Evolutionary conservation across 2,329 filamentous ascomycete genomes (phyloP).

Genomic region (Venturia nashicola): DNA sequence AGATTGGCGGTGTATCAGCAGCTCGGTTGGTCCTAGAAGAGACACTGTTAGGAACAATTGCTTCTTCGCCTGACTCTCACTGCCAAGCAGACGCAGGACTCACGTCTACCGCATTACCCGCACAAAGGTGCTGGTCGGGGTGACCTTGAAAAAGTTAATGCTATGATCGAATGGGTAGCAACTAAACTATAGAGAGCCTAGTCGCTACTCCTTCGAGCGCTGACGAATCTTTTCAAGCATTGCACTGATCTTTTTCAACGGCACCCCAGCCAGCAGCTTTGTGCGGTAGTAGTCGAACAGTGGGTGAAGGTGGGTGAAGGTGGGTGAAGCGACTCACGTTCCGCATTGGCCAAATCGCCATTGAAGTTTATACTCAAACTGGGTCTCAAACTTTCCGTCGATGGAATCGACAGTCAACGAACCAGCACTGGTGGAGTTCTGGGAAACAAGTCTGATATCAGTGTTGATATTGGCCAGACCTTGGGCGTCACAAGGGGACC

Average conservation of each 20-base stretch:
- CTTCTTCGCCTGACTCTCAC: neutral
- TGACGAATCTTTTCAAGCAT: too few species aligned
- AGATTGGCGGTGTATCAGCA: neutral
- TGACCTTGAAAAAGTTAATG: too few species aligned
- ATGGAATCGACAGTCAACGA: conserved; percentile 37
- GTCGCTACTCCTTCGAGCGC: too few species aligned
- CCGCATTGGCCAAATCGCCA: conserved; percentile 28
- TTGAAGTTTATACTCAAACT: conserved; percentile 28
- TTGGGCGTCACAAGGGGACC: conserved; percentile 39
- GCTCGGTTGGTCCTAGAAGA: neutral
- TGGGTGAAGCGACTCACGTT: neutral
- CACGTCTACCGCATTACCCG: neutral
- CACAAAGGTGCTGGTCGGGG: too few species aligned
- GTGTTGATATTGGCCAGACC: conserved; percentile 44
- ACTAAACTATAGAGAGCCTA: too few species aligned
- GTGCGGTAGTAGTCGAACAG: neutral
- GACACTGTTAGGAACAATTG: neutral
- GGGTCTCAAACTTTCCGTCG: conserved; percentile 34
- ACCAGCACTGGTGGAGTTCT: conserved; percentile 22
- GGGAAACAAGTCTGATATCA: conserved; percentile 11
- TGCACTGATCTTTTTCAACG: too few species aligned
- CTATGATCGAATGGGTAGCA: too few species aligned
- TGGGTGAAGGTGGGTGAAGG: too few species aligned
- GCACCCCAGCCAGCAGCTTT: too few species aligned
- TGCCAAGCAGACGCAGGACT: neutral